Evolutionary conservation across 78 protist genomes (phyloP), one percentile per base, ranked within the genome.

Genomic region (Trichosphaerium sp.): DNA sequence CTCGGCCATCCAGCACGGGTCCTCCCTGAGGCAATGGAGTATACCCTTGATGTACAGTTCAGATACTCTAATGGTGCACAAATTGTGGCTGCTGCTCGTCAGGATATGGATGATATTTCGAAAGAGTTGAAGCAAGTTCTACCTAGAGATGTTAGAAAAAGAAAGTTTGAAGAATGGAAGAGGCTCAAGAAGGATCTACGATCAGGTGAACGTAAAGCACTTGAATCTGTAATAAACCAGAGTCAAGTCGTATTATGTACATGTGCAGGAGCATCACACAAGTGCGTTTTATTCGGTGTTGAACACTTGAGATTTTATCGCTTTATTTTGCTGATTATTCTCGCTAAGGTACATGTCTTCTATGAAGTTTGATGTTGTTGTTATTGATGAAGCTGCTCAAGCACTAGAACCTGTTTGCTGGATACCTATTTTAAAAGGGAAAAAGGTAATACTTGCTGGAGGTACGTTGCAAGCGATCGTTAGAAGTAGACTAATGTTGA

Each of bases 1-100:
- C 54, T 89, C 15, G 94, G 94, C 18, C 94, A 89, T 42, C 92
- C 92, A 4, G 90, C 92, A n/a, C 26, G 94, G 56, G 57, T 89
- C 52, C 56, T 82, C 38, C 71, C 80, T 7, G 42, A 55, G 25
- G 48, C 87, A 8, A 12, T 47, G 31, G 55, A 37, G 25, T 58
- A 61, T 48, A 64, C 88, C 28, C 65, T 88, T 25, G 93, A 88
- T 28, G 34, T 37, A 6, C 23, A 21, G 26, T 0, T 74, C 21
- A 44, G 49, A 44, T 15, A n/a, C 4, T 29, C 21, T 14, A 35
- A 54, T 6, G 59, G 59, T 35, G 32, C 43, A 32, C 51, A 61
- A 21, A 31, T 10, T 26, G 21, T 1, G n/a, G 15, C 47, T 6
- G 82, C 66, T 4, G 82, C 49, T 26, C 47, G 41, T 2, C 52